Evolutionary conservation across 306 rosid species (phyloP), one percentile per base, ranked within the genome.

Genomic region (Lathyrus sativus): DNA sequence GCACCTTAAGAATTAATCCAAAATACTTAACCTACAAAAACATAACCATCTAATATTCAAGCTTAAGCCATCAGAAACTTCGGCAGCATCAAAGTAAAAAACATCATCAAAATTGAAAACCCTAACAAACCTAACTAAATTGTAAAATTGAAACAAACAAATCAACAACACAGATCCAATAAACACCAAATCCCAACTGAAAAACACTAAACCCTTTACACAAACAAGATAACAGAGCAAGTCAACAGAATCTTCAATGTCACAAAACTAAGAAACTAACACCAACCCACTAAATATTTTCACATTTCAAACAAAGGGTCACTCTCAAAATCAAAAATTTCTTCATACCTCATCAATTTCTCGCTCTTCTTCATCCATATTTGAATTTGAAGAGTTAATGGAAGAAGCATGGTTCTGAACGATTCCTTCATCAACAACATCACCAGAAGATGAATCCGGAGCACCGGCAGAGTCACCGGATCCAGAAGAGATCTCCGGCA

Each of bases 281-380:
- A 71, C 28, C 65, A 24, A 57, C 74, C 77, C 74, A 65, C 14
- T 57, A 28, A 57, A 39, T 58, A 2, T 48, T 44, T 70, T 70
- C 9, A 11, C 67, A 28, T 43, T 54, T 3, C 33, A 29, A 44
- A 76, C 10, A 70, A 70, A 10, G 72, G 71, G 66, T 51, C 45
- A 50, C 63, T 9, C 56, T 39, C 63, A 71, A 77, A 77, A 65
- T 49, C n/a, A 48, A 66, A 17, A 12, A 13, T 15, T 71, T 50
- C 7, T 62, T 28, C 57, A 57, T 46, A 77, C 81, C 81, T 65
- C 15, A 0, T 77, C 70, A 66, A 60, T 58, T 44, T 77, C 77
- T 13, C 12, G 56, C 50, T 66, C 81, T 75, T 87, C 88, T 81
- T 69, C 63, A 60, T 80, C 67, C 56, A 60, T 61, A 12, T 76